Evolutionary conservation across 2,329 filamentous ascomycete species (phyloP).

Genomic region (Monilinia fructigena): DNA sequence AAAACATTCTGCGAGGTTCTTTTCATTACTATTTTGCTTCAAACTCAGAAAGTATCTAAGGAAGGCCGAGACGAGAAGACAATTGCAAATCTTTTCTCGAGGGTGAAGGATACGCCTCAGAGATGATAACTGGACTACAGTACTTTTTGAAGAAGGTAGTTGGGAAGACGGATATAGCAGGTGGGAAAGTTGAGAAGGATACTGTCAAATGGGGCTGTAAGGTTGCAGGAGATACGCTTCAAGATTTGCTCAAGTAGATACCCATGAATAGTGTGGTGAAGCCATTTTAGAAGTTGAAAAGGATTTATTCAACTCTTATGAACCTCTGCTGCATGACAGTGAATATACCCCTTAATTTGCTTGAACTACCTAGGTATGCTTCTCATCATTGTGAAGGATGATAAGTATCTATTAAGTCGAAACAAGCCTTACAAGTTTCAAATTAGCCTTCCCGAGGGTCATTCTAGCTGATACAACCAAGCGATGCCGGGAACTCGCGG

Average conservation of each 20-base stretch:
- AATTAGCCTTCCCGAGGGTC: neutral
- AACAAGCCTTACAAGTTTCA: conserved; percentile 4
- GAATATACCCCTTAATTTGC: neutral
- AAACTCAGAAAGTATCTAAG: conserved; percentile 55
- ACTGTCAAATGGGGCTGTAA: conserved; percentile 50
- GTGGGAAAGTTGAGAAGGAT: conserved; percentile 49
- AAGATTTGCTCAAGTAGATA: conserved; percentile 28
- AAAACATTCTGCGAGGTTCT: conserved; percentile 77
- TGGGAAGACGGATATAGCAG: conserved; percentile 58
- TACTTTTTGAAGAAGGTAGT: conserved; percentile 79
- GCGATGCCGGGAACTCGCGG: conserved; percentile 20
- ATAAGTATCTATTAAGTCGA: neutral
- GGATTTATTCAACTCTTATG: neutral
- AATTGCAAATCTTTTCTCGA: conserved; percentile 65
- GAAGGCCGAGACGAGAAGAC: conserved; percentile 53
- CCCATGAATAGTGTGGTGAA: neutral
- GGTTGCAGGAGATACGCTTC: conserved; percentile 42
- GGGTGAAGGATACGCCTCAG: conserved; percentile 61
- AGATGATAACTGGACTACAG: conserved; percentile 70
- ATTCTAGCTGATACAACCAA: conserved; percentile 3
- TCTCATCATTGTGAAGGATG: neutral
- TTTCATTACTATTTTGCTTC: conserved; percentile 71
- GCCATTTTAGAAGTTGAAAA: neutral
- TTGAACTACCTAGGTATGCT: neutral
- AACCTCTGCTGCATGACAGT: neutral